Percentiles rank a stretch among this genome's conserved stretches.
These are phyloP conservation scores for Plenodomus tracheiphilus DNA, from an alignment of 2,329 filamentous ascomycete species.

Conservation along the genomic window DNA sequence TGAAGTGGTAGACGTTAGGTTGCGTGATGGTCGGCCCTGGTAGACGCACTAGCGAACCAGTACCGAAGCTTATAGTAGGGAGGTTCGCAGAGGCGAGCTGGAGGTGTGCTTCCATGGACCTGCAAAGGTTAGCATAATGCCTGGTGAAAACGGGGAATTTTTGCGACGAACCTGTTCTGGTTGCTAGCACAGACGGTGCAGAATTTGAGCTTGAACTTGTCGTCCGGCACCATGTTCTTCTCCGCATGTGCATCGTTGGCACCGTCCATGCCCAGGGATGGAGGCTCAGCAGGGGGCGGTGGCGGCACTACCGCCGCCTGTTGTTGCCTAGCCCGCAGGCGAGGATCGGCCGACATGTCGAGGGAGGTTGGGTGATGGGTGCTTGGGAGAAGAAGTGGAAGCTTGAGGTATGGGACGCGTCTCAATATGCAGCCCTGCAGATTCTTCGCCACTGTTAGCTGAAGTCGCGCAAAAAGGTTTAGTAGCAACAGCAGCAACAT, in stretches of 20 bases:
- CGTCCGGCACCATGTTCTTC: conserved; percentile 41
- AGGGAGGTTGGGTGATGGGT: conserved; percentile 3
- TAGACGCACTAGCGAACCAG: conserved; percentile 88
- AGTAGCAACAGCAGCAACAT: conserved; percentile 12
- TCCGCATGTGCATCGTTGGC: conserved; percentile 29
- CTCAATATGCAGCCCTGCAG: conserved; percentile 18
- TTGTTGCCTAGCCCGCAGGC: conserved; percentile 52
- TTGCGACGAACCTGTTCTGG: conserved; percentile 83
- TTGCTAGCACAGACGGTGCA: conserved; percentile 99
- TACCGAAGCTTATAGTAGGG: conserved; percentile 98
- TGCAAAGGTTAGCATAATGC: conserved; percentile 41
- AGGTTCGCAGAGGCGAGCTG: conserved; percentile 81
- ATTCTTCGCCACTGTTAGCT: conserved; percentile 33
- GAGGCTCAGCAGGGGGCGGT: conserved; percentile 42
- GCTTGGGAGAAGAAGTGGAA: background rate
- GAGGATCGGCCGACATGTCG: conserved; percentile 51
- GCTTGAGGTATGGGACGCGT: conserved; percentile 1
- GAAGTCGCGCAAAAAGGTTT: conserved; percentile 3
- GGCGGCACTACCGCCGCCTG: conserved; percentile 52
- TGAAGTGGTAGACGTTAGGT: conserved; percentile 98
- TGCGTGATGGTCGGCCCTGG: conserved; percentile 89
- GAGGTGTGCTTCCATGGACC: conserved; percentile 98
- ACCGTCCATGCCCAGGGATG: conserved; percentile 38
- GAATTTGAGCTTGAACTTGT: conserved; percentile 87
- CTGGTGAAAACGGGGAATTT: background rate